Evolutionary conservation across 2,329 filamentous ascomycete genomes (phyloP).

Genomic region (Hysterium pulicare): DNA sequence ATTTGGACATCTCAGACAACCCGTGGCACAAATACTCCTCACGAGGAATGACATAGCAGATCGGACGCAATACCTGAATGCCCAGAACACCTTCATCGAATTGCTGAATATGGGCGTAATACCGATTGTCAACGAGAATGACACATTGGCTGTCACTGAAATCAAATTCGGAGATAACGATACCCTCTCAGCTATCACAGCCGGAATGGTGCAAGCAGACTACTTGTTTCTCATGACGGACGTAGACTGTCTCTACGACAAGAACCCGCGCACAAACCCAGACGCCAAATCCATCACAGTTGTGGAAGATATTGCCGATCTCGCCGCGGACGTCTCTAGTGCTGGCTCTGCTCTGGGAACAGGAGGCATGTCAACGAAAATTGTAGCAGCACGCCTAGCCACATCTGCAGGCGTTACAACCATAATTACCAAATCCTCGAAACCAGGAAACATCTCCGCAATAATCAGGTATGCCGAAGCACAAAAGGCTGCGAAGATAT

Average conservation of each 20-base stretch:
- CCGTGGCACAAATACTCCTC: slow-evolving; percentile 89
- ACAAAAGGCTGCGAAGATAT: slow-evolving; percentile 43
- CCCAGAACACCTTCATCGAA: slow-evolving; percentile 90
- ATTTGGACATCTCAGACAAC: slow-evolving; percentile 82
- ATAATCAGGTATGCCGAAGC: slow-evolving; percentile 80
- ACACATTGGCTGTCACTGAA: slow-evolving; percentile 93
- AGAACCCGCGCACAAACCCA: slow-evolving; percentile 81
- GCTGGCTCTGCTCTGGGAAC: slow-evolving; percentile 87
- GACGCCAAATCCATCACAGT: slow-evolving; percentile 89
- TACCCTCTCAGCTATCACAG: slow-evolving; percentile 92
- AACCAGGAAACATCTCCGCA: slow-evolving; percentile 82
- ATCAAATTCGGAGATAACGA: slow-evolving; percentile 99
- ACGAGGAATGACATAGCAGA: slow-evolving; percentile 96
- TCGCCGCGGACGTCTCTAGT: slow-evolving; percentile 86
- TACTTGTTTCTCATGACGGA: slow-evolving; percentile 98
- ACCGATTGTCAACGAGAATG: slow-evolving; percentile 98
- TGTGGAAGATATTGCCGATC: slow-evolving; percentile 78
- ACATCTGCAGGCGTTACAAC: slow-evolving; percentile 95
- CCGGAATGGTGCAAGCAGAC: slow-evolving; percentile 95
- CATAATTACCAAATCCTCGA: slow-evolving; percentile 90
- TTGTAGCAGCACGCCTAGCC: slow-evolving; percentile 85
- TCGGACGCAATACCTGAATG: slow-evolving; percentile 92
- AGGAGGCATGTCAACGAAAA: slow-evolving; percentile 97
- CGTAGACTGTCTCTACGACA: slow-evolving; percentile 95
- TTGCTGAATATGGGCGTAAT: slow-evolving; percentile 93